Percentiles rank a stretch among this genome's conserved stretches.
phyloP scores from a whole-genome alignment of 768 basidiomycete species.

The Xerocomellus intermedius region DNA sequence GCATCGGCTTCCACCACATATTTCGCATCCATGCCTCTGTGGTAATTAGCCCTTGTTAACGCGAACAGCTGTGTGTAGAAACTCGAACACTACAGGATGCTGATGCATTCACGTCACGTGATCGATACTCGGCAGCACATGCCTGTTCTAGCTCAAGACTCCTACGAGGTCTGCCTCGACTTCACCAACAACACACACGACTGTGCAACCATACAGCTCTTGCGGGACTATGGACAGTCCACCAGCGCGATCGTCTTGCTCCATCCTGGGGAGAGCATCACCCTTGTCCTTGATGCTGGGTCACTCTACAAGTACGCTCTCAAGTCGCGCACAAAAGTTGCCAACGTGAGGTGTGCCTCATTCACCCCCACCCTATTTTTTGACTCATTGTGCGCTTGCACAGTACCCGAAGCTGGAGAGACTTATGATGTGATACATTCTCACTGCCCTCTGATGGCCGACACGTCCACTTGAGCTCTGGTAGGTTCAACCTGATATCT shows the following conservation, averaged over 20 bases:
- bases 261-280: constrained; percentile 60
- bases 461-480: too few relatives aligned
- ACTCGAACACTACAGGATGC: too few relatives aligned
- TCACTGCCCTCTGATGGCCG: too few relatives aligned
- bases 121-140: too few relatives aligned
- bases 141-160: constrained; percentile 54
- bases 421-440: constrained; percentile 59
- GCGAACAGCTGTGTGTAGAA: too few relatives aligned
- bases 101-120: too few relatives aligned
- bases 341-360: constrained; percentile 60
- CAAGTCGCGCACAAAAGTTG: constrained; percentile 62
- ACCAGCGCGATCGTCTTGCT: constrained; percentile 54
- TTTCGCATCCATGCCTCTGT: too few relatives aligned
- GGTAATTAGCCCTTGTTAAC: too few relatives aligned
- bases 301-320: constrained; percentile 67
- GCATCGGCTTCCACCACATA: too few relatives aligned
- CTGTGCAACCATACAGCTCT: constrained; percentile 59
- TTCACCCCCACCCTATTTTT: constrained; percentile 2
- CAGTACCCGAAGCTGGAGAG: constrained; percentile 67
- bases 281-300: constrained; percentile 70
- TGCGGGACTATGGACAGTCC: constrained; percentile 61
- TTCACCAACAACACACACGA: constrained; percentile 70
- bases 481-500: too few relatives aligned
- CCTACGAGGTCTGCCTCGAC: constrained; percentile 65
- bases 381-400: background rate